phyloP scores from a whole-genome alignment of 1,139 yeast genomes.

The Suhomyces maxii region DNA sequence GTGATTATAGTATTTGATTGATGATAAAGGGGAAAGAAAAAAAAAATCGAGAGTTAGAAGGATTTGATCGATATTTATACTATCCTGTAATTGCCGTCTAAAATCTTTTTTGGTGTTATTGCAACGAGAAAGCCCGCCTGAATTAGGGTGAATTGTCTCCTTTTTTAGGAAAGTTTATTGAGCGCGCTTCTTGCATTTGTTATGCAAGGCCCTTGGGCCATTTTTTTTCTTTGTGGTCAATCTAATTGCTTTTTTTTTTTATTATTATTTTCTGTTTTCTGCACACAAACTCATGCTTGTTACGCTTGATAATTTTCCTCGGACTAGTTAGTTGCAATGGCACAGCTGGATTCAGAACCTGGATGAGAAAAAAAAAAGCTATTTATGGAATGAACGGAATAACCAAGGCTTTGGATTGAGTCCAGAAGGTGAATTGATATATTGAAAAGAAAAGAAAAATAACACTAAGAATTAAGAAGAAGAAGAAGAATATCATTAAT shows the following conservation, averaged over 20 bases:
- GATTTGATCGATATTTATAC: conserved; percentile 12
- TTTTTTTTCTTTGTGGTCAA: background rate
- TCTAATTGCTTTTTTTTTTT: conserved; percentile 5
- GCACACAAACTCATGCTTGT: background rate
- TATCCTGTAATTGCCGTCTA: conserved; percentile 8
- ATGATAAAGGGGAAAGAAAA: conserved; percentile 2
- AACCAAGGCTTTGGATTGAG: no score
- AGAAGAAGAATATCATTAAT: no score
- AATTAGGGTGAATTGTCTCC: conserved; percentile 11
- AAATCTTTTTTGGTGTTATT: conserved; percentile 5
- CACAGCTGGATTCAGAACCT: background rate
- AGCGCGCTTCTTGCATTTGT: conserved; percentile 8
- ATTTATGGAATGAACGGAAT: no score
- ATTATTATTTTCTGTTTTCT: background rate
- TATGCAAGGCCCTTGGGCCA: conserved; percentile 4
- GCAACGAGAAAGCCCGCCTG: conserved; percentile 9
- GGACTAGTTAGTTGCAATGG: background rate
- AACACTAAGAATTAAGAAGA: no score
- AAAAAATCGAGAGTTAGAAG: background rate
- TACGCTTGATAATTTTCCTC: background rate
- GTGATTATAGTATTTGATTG: conserved; percentile 10
- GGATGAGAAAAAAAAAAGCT: no score
- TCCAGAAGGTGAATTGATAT: no score
- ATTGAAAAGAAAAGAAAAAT: no score
- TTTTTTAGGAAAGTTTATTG: conserved; percentile 12